Conservation (phyloP, 164 flowering plant genomes). For the Buxus sempervirens region DNA sequence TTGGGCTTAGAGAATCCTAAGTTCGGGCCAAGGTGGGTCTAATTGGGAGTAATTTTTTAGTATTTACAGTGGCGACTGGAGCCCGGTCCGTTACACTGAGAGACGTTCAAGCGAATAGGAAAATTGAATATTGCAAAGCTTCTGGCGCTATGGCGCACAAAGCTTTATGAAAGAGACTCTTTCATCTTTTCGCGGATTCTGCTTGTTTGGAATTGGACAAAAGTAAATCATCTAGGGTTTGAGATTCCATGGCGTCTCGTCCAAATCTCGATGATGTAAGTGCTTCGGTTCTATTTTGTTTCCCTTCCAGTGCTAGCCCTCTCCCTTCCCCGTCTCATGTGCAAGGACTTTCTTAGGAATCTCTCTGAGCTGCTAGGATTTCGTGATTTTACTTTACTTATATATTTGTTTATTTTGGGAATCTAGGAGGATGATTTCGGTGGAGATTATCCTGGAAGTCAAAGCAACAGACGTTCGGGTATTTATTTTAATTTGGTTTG, state of each 20-base stretch:
- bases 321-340: background rate
- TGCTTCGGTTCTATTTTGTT: background rate
- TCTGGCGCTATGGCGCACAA: too few relatives aligned
- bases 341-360: background rate
- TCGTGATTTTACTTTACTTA: background rate
- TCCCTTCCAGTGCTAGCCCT: too few relatives aligned
- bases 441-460: slow-evolving; percentile 60
- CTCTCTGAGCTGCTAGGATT: background rate
- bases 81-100: too few relatives aligned
- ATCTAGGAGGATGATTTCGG: slow-evolving; percentile 83
- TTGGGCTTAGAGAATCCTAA: too few relatives aligned
- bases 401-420: background rate
- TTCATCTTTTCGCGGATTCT: too few relatives aligned
- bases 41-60: too few relatives aligned
- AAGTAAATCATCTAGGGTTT: slow-evolving; percentile 11
- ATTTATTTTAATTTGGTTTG: background rate
- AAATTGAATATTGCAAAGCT: too few relatives aligned
- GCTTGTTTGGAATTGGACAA: too few relatives aligned
- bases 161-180: too few relatives aligned
- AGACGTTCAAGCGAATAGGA: too few relatives aligned
- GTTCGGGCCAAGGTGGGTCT: too few relatives aligned
- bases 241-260: slow-evolving; percentile 46
- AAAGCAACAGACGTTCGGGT: slow-evolving; percentile 46
- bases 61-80: too few relatives aligned
- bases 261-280: slow-evolving; percentile 64